phyloP scores from a whole-genome alignment of 345 rosid genomes.

The Trapa incisa region DNA sequence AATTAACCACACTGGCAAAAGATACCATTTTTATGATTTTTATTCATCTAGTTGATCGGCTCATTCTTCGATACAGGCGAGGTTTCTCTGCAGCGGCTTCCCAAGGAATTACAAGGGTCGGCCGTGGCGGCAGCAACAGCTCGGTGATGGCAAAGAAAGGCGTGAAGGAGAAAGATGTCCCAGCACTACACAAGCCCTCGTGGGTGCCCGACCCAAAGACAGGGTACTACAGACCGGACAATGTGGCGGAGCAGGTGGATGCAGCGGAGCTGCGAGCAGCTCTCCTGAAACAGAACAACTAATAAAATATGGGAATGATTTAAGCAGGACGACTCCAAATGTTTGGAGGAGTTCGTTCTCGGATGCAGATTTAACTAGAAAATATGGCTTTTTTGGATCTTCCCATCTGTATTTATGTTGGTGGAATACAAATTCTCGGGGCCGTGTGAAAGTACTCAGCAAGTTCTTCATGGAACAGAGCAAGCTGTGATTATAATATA shows the following conservation, averaged over 20 bases:
- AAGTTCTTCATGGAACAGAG: too few species aligned
- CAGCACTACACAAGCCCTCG: slow-evolving; percentile 29
- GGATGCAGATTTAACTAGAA: too few species aligned
- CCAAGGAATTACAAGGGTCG: slow-evolving; percentile 12
- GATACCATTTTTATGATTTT: too few species aligned
- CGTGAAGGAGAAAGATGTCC: slow-evolving; percentile 30
- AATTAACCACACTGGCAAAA: too few species aligned
- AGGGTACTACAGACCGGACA: slow-evolving; percentile 74
- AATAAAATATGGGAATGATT: not conserved
- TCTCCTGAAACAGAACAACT: slow-evolving; percentile 48
- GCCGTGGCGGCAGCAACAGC: slow-evolving; percentile 6
- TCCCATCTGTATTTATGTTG: too few species aligned
- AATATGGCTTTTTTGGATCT: too few species aligned
- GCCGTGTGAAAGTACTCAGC: too few species aligned
- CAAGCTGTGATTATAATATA: too few species aligned
- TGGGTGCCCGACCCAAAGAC: slow-evolving; percentile 89
- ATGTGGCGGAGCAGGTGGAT: slow-evolving; percentile 46
- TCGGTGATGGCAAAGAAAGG: slow-evolving; percentile 29
- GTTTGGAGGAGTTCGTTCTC: too few species aligned
- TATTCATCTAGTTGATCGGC: too few species aligned
- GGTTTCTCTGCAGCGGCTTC: slow-evolving; percentile 24
- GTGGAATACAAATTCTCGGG: too few species aligned
- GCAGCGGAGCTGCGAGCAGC: slow-evolving; percentile 51
- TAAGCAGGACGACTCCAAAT: too few species aligned
- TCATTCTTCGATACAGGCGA: slow-evolving; percentile 10